Base-by-base conservation (phyloP, 805 yeast species). In the Ogataea allantospora region DNA sequence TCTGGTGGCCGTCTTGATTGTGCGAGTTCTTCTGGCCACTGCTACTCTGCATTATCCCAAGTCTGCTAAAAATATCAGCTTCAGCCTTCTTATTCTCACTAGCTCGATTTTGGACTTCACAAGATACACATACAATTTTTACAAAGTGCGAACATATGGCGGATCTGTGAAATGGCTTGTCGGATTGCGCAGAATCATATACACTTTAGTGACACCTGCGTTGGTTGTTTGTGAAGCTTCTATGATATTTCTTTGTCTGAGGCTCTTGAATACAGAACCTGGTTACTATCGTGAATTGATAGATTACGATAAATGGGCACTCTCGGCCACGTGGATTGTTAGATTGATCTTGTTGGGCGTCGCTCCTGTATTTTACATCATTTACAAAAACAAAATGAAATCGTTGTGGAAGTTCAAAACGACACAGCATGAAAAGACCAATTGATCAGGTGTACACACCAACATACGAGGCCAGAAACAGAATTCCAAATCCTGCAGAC, bases 381-480 rank as follows among this genome's bases (percentile, higher is more conserved):
- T 44, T 9, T 59, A 51, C 46, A 55, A 49, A 31, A 27, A 36
- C 27, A 49, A 47, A 22, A n/a, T 51, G 16, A 23, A 31, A 6
- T 35, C 42, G 15, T 27, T 49, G 17, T 48, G 52, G 52, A 35
- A 37, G 12, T 28, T 20, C 21, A 30, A 25, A 2, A 29, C 33
- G 3, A 9, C 14, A 2, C 4, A n/a, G n/a, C 35, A 31, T 12
- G 19, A 27, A n/a, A 38, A 38, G 17, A 31, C 33, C 11, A 27
- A 31, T 12, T 27, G 21, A 27, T 42, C 38, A 60, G 16, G 63
- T 43, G 31, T 57, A 58, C 8, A 61, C 62, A 7, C 66, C 67
- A 30, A 58, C 54, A 22, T 43, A 42, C 9, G 62, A 59, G 18
- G 65, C 48, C 9, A 58, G 35, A 13, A 57, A 58, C 16, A 58